Conservation (phyloP, 331 rosid genomes). For the Quercus phellos region DNA sequence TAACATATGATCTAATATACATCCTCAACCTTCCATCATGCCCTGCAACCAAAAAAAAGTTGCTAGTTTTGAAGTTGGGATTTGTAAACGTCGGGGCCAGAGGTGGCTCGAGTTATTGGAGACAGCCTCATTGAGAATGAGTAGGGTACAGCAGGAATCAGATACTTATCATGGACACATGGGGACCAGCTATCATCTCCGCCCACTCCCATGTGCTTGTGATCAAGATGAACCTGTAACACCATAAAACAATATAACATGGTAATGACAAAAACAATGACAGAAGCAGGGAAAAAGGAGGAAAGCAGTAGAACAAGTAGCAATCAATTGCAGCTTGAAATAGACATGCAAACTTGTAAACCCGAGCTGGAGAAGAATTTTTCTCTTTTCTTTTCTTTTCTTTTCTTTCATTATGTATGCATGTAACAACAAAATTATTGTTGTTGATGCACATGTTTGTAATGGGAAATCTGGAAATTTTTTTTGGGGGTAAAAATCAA, state of each 20-base stretch:
- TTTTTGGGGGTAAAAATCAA: too few relatives aligned
- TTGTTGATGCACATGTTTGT: not conserved
- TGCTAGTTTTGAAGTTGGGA: constrained; percentile 48
- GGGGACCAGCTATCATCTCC: constrained; percentile 99
- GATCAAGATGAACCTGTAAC: constrained; percentile 83
- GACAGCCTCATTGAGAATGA: constrained; percentile 62
- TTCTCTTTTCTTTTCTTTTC: not conserved
- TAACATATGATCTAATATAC: not conserved
- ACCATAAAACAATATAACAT: constrained; percentile 10
- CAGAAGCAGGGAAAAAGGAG: not conserved
- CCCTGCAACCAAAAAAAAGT: not conserved
- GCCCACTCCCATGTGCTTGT: constrained; percentile 91
- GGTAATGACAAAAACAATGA: not conserved
- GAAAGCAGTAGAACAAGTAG: not conserved
- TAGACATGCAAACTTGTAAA: not conserved
- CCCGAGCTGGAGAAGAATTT: not conserved
- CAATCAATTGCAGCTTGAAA: not conserved
- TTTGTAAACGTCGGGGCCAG: constrained; percentile 59
- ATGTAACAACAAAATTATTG: not conserved
- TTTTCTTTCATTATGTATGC: not conserved
- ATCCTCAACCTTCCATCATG: not conserved
- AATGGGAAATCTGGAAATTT: not conserved
- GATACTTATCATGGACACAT: constrained; percentile 55
- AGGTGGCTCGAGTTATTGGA: constrained; percentile 53
- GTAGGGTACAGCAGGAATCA: constrained; percentile 56